Base-by-base conservation (phyloP, 2,329 filamentous ascomycete species). In the Xylaria sp. region DNA sequence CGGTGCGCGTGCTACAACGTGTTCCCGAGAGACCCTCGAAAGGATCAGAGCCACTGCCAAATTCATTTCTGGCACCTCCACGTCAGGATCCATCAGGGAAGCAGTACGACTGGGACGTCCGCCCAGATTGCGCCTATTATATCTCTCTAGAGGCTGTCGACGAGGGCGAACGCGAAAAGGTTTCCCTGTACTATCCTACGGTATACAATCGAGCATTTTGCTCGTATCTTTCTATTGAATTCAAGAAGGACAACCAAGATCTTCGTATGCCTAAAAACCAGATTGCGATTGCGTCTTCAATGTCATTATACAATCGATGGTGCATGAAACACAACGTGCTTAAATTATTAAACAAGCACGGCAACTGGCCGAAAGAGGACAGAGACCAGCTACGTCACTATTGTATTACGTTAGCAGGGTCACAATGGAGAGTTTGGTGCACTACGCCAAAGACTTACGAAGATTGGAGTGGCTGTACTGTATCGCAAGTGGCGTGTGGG, bases 211-310 rank as follows among this genome's bases (percentile, higher is more conserved):
- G 57, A 19, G 57, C 57, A 17, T 60, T 48, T 11, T 35, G 33
- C 35, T 35, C 57, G 23, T 60, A 60, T 49, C 51, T 60, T 13
- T 49, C 49, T 21, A 60, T 60, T 19, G 40, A 54, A 46, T 60
- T 60, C 10, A 49, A 49, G 13, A 48, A 52, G 15, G 41, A 60
- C 17, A 29, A 48, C 13, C 17, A 49, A 1, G 23, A 23, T 47
- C 19, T 27, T 8, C 13, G 19, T 21, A 49, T 35, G 19, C 23
- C 41, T 5, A 21, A 11, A 2, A 3, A 53, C 35, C 57, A 37
- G 27, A n/a, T 53, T 19, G 49, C 57, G 7, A 19, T 49, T 10
- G n/a, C 57, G 19, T 60, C 57, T n/a, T 25, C 57, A 25, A 54
- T 54, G 13, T n/a, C 57, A 43, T 15, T 60, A 25, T 60, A 60